Base-by-base conservation (phyloP, 768 basidiomycete genomes). In the Arthromyces matolae region DNA sequence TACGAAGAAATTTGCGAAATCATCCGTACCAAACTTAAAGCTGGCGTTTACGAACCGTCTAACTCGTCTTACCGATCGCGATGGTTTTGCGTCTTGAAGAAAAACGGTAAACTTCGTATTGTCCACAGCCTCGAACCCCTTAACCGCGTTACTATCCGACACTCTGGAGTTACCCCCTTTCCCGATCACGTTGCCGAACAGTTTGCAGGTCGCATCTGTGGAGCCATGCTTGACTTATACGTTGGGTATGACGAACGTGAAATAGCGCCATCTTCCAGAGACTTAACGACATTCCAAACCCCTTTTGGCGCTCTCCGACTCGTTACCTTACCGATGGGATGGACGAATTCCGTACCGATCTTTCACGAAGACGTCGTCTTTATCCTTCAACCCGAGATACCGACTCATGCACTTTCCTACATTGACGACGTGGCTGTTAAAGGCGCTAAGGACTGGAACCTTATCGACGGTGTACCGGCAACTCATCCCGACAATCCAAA, bases 391-490 rank as follows among this genome's bases (percentile, higher is more conserved):
- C n/a, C n/a, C n/a, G n/a, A n/a, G n/a, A n/a, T n/a, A n/a, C n/a
- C n/a, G n/a, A n/a, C n/a, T n/a, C n/a, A n/a, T n/a, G n/a, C n/a
- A n/a, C n/a, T n/a, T n/a, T n/a, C 66, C 65, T 0, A 65, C 42
- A 62, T 78, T 9, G 69, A 80, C 48, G 66, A 77, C 49, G 51
- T 70, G 0, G 62, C 62, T 0, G 45, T 73, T 3, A 67, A 65
- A 45, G 70, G 71, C 0, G 71, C 65, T 0, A 12, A 18, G 1
- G 63, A 67, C 0, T 39, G 54, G 7, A 71, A 73, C 36, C 41
- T 61, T 9, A 4, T 23, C 0, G 57, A 68, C 24, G 64, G 72
- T 0, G 14, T 8, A 0, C 68, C 52, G 36, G 64, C 77, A 39
- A 68, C 57, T 0, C 64, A 75, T 1, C 59, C 65, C 0, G 60